Base-by-base conservation (phyloP, 2,329 filamentous ascomycete genomes). In the Paramyrothecium sp. region DNA sequence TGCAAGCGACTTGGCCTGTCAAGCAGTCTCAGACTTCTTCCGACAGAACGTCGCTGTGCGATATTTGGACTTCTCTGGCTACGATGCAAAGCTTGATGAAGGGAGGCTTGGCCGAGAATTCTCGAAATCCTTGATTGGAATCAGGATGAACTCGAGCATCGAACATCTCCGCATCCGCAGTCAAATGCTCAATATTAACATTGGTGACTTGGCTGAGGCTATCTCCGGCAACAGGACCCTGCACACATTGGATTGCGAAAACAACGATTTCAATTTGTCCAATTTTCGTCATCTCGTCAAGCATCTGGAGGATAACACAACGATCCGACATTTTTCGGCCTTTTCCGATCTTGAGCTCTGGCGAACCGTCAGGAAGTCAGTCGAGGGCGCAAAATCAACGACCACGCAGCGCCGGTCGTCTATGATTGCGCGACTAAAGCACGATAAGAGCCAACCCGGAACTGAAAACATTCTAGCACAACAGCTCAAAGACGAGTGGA, bases 51-150 rank as follows among this genome's bases (percentile, higher is more conserved):
- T 70, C 8, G 79, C 77, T 0, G 70, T 85, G 49, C 77, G 74
- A n/a, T 83, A 75, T 56, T 74, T 86, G 2, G 82, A 86, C 61
- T 70, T 85, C 8, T 85, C 83, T 1, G 83, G 83, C 2, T 85
- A 80, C 63, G 79, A 78, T 51, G 80, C 81, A 49, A 85, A 83
- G 65, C 71, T 86, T 7, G 83, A 86, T 60, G 83, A 86, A 60
- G 79, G 81, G 0, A 79, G 83, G 58, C 74, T 86, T 11, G 82
- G 82, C 17, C 77, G 74, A 57, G 80, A 81, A 10, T 81, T 85
- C 58, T 82, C 80, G 0, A 77, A 75, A 38, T 76, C 81, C 0
- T 70, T 86, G 23, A 71, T 72, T 20, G 80, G 80, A 21, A 72
- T 83, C 33, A 74, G 73, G 30, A 68, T 69, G n/a, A 80, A 81